Percentiles rank a stretch among this genome's conserved stretches.
These are phyloP conservation scores for Verbascum thapsus DNA, from an alignment of 257 asterid genomes.

Conservation along the genomic window DNA sequence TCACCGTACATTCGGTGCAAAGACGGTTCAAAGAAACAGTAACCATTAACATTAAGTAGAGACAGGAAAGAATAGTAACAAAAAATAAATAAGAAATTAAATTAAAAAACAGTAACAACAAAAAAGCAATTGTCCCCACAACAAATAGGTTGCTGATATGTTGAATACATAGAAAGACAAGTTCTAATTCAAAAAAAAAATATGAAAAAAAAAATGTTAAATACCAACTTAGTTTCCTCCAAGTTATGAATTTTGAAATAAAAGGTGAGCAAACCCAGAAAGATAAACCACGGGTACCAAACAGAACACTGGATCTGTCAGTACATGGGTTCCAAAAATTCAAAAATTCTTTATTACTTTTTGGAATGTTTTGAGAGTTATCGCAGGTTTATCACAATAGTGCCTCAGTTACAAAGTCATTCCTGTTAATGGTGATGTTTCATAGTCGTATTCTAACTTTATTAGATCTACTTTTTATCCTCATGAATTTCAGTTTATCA, in stretches of 20 bases:
- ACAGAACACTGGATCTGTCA: not conserved
- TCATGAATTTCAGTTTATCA: not conserved
- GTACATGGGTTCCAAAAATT: not conserved
- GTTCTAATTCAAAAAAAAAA: constrained; percentile 2
- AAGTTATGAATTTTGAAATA: not conserved
- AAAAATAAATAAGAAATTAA: not conserved
- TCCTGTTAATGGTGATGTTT: constrained; percentile 3
- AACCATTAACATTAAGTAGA: constrained; percentile 10
- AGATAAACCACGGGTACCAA: not conserved
- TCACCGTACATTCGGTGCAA: constrained; percentile 8
- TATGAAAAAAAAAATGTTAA: not conserved
- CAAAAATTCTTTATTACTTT: not conserved
- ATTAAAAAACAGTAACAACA: not conserved
- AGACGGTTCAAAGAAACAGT: constrained; percentile 4
- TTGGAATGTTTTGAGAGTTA: constrained; percentile 8
- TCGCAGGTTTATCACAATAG: not conserved
- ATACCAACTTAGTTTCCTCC: not conserved
- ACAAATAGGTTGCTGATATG: constrained; percentile 6
- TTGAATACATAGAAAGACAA: constrained; percentile 14
- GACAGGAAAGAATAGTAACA: not conserved
- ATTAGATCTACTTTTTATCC: constrained; percentile 18
- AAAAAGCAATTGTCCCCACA: not conserved
- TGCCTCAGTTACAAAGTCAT: constrained; percentile 3
- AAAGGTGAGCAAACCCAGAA: constrained; percentile 2
- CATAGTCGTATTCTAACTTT: not conserved